Base-by-base conservation (phyloP, 106 monocot genomes). In the Platanthera zijinensis region DNA sequence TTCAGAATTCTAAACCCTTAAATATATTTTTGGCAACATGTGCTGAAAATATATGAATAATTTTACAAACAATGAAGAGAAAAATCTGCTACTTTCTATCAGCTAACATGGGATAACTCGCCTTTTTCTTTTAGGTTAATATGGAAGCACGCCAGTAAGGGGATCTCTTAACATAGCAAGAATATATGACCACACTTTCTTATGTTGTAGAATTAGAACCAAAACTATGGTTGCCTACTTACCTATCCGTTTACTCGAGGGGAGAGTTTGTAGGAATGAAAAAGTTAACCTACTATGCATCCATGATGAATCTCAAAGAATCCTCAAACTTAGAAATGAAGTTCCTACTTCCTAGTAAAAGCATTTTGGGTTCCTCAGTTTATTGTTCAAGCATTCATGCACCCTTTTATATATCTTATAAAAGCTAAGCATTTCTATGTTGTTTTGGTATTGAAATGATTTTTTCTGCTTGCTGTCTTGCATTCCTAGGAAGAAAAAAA, bases 271-370 rank as follows among this genome's bases (percentile, higher is more conserved):
- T n/a, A n/a, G n/a, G n/a, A n/a, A n/a, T n/a, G n/a, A 84, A 7
- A 90, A 87, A 84, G 82, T 17, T 10, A 97, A 93, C 72, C 89
- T 97, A 75, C 51, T 57, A 57, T 84, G 70, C 13, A 30, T 97
- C 8, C 82, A 85, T 62, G 84, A 97, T 64, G 87, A 93, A 85
- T 91, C 93, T 77, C 80, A 89, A 74, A 85, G 89, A 71, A 69
- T 69, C 69, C 69, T 47, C 5, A 69, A 47, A 47, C 69, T 69
- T 69, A 3, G n/a, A 15, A 69, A 8, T 47, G 15, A 45, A 48
- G 25, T 47, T 0, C 10, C 15, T 47, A 9, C 72, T 68, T 78
- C 66, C 28, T 17, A 28, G 66, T 66, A 66, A 10, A 66, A 66
- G 52, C 52, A 30, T 12, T 66, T 57, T 5, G 19, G 15, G 2